Evolutionary conservation across 805 yeast species (phyloP).

Genomic region (Starmerella khaoyaiensis): DNA sequence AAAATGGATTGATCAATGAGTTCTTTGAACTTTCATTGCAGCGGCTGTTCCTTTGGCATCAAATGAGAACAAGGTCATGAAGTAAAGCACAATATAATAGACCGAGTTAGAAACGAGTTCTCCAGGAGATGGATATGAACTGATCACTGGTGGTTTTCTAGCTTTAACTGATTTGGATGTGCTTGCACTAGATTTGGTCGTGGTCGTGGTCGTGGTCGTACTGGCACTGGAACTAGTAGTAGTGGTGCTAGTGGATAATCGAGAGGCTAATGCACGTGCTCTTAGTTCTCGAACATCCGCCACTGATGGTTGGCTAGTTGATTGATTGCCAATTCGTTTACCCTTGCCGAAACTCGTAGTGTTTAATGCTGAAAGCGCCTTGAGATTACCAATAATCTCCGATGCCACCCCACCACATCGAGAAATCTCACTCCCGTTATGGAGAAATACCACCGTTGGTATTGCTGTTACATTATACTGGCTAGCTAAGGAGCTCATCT

Average conservation of each 20-base stretch:
- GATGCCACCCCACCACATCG: constrained; percentile 26
- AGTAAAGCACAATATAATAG: constrained; percentile 14
- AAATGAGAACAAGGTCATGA: constrained; percentile 18
- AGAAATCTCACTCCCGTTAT: constrained; percentile 61
- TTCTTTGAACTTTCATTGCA: too few relatives aligned
- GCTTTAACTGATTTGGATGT: too few relatives aligned
- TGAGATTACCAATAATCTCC: constrained; percentile 9
- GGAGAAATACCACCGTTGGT: constrained; percentile 64
- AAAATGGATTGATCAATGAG: too few relatives aligned
- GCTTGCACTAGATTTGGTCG: too few relatives aligned
- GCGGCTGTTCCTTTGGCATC: constrained; percentile 17
- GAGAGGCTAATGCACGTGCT: constrained; percentile 4
- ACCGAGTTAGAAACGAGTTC: not conserved
- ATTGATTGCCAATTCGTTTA: constrained; percentile 11
- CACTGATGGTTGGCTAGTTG: not conserved
- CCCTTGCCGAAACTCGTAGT: constrained; percentile 14
- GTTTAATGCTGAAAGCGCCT: constrained; percentile 3
- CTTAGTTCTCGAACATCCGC: constrained; percentile 8
- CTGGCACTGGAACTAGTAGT: too few relatives aligned
- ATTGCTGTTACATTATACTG: constrained; percentile 47
- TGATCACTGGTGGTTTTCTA: not conserved
- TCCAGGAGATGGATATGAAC: not conserved
- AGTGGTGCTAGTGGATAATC: not conserved
- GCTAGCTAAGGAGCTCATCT: constrained; percentile 54
- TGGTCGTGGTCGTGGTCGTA: too few relatives aligned